Conservation (phyloP, 495 filamentous ascomycete genomes). For the Amniculicola lignicola region DNA sequence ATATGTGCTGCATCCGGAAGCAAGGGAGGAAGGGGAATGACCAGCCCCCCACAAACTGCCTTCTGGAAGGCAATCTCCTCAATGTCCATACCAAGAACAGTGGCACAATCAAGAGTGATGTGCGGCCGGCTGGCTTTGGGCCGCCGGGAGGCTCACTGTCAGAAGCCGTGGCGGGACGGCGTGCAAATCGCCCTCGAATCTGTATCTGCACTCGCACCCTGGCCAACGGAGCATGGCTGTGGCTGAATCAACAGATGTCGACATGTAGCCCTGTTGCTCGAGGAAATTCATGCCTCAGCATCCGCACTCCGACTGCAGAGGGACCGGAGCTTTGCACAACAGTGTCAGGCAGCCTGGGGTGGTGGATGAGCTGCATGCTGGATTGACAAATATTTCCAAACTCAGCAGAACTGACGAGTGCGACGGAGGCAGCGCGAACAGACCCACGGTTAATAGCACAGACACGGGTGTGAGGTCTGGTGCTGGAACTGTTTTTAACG, state of each 20-base stretch:
- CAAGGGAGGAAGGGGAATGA: constrained; percentile 17
- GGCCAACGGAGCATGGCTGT: constrained; percentile 23
- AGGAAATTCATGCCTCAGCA: constrained; percentile 10
- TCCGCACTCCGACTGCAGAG: background rate
- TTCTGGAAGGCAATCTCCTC: constrained; percentile 8
- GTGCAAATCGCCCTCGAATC: background rate
- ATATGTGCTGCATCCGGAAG: constrained; percentile 10
- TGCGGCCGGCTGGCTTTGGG: constrained; percentile 1
- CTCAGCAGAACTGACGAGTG: background rate
- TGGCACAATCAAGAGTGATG: background rate
- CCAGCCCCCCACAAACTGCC: background rate
- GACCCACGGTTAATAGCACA: constrained; percentile 10
- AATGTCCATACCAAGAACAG: background rate
- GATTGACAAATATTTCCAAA: constrained; percentile 28
- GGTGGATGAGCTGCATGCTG: constrained; percentile 12
- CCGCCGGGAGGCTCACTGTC: background rate
- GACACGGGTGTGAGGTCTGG: constrained; percentile 11
- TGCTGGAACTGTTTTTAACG: constrained; percentile 15
- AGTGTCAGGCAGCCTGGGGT: background rate
- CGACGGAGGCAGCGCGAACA: background rate
- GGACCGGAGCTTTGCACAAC: constrained; percentile 3
- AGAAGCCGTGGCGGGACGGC: constrained; percentile 11
- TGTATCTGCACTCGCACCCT: constrained; percentile 14
- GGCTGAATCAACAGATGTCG: constrained; percentile 23
- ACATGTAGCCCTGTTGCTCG: constrained; percentile 6